Conservation (phyloP, 148 eudicot species). For the Suaeda aralocaspica region DNA sequence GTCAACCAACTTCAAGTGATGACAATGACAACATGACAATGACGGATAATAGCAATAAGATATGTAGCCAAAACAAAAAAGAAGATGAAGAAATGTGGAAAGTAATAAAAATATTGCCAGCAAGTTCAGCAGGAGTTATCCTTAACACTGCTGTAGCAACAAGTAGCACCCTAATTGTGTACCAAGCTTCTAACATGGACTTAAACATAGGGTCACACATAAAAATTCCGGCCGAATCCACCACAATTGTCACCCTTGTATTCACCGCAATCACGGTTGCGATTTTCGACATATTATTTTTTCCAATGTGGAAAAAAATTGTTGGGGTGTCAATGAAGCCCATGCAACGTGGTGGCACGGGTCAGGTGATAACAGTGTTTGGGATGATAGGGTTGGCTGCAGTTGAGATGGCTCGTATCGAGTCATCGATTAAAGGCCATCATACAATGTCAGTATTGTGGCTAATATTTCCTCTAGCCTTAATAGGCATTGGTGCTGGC, state of each 20-base stretch:
- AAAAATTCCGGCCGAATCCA: conserved; percentile 5
- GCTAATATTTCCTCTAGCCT: not conserved
- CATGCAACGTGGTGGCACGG: conserved; percentile 14
- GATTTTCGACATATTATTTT: conserved; percentile 5
- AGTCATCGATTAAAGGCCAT: not conserved
- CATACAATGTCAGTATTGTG: not conserved
- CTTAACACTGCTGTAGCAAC: not conserved
- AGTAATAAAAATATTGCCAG: not conserved
- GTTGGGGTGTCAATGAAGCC: conserved; percentile 6
- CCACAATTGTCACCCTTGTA: not conserved
- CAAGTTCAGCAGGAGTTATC: conserved; percentile 2
- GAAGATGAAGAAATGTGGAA: not conserved
- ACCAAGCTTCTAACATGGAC: not conserved
- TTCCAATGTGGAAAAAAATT: not conserved
- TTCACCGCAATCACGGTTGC: conserved; percentile 3
- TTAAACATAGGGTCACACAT: not conserved
- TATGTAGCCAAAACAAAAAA: not conserved
- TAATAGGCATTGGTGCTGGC: conserved; percentile 14
- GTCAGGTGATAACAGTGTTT: not conserved
- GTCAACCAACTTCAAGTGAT: not conserved
- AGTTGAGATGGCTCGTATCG: conserved; percentile 9
- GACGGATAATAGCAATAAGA: too few species aligned
- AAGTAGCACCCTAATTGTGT: not conserved
- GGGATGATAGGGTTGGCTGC: conserved; percentile 11
- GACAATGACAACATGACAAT: not conserved